A percentile compares a stretch with the other conserved stretches of the same genome.
phyloP scores from a whole-genome alignment of 129 eudicot genomes.

The Saposhnikovia divaricata region DNA sequence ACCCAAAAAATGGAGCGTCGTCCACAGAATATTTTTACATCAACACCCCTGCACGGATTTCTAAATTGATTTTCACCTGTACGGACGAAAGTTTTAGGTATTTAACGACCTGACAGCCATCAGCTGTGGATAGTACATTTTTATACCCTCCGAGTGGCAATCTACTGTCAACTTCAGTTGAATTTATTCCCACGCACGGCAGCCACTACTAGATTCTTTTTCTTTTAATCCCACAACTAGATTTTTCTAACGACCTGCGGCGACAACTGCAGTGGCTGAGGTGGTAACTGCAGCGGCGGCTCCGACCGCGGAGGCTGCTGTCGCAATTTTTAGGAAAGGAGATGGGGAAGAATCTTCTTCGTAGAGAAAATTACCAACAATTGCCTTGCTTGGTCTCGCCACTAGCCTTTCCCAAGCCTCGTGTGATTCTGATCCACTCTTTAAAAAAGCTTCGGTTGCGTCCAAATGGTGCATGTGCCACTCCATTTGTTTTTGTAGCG shows the following conservation, averaged over 20 bases:
- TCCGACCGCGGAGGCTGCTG: not conserved
- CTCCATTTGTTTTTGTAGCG: slow-evolving; percentile 31
- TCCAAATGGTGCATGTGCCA: slow-evolving; percentile 49
- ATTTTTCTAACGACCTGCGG: slow-evolving; percentile 10
- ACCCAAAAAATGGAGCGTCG: not conserved
- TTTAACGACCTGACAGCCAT: slow-evolving; percentile 16
- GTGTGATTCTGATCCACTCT: slow-evolving; percentile 25
- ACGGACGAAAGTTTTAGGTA: slow-evolving; percentile 19
- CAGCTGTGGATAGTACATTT: not conserved
- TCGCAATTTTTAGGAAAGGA: not conserved
- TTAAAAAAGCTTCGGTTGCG: slow-evolving; percentile 47
- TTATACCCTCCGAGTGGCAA: not conserved
- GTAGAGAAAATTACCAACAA: slow-evolving; percentile 33
- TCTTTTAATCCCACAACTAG: not conserved
- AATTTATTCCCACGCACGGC: not conserved
- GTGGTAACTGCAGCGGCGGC: not conserved
- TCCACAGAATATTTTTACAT: not conserved
- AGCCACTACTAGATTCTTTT: not conserved
- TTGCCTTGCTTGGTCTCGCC: slow-evolving; percentile 28
- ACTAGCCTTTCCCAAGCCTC: slow-evolving; percentile 54
- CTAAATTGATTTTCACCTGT: slow-evolving; percentile 20
- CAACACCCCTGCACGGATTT: slow-evolving; percentile 9
- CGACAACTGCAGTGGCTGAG: slow-evolving; percentile 8
- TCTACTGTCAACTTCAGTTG: not conserved
- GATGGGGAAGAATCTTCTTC: slow-evolving; percentile 18